phyloP scores from a whole-genome alignment of 345 rosid species.

The Salix caprea region DNA sequence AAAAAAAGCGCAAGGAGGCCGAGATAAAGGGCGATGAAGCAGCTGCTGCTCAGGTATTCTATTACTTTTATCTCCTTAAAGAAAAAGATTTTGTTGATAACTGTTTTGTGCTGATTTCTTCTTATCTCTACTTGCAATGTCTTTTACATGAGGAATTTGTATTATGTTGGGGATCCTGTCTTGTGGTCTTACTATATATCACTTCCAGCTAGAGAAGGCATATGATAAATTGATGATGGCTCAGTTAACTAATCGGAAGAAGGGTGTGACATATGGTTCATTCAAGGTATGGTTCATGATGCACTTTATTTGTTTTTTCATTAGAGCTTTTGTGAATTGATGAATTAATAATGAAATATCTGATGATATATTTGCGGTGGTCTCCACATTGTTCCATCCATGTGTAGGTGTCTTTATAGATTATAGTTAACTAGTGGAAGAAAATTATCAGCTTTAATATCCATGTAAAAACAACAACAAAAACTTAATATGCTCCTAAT shows the following conservation, averaged over 20 bases:
- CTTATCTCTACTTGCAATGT: background rate
- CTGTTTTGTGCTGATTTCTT: background rate
- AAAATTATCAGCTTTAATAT: background rate
- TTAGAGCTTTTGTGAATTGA: conserved; percentile 2
- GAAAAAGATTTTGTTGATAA: background rate
- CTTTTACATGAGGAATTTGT: conserved; percentile 1
- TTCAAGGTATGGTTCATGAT: conserved; percentile 47
- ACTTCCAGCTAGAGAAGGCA: conserved; percentile 85
- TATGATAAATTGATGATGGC: conserved; percentile 95
- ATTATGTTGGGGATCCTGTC: conserved; percentile 7
- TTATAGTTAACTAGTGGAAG: background rate
- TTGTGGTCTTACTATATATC: conserved; percentile 9
- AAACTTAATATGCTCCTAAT: background rate
- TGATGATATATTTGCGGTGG: background rate
- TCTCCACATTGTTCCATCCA: background rate
- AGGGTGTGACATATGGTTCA: conserved; percentile 81
- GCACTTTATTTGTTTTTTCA: background rate
- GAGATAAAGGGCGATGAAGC: conserved; percentile 72
- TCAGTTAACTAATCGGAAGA: conserved; percentile 70
- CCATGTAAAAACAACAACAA: background rate
- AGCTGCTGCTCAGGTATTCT: conserved; percentile 68
- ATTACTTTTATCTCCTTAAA: background rate
- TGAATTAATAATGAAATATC: background rate
- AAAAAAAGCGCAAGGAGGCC: conserved; percentile 79
- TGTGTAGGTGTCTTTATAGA: background rate